Evolutionary conservation across 139 green algal species (phyloP).

Genomic region (Nannochloris sp.): DNA sequence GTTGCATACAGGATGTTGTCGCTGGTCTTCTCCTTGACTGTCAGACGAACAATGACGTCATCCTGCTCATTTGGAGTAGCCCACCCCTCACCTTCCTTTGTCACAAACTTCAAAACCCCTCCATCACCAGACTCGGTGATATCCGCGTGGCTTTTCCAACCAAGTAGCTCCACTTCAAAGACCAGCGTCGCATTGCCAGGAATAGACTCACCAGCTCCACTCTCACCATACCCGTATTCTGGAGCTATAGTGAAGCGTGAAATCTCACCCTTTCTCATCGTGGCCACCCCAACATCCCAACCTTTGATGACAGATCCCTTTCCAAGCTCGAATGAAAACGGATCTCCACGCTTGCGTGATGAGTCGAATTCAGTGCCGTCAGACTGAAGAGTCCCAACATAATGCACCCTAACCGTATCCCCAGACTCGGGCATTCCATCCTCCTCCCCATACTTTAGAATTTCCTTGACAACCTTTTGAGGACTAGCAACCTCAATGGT

Average conservation of each 20-base stretch:
- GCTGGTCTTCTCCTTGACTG: slow-evolving; percentile 15
- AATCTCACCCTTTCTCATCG: slow-evolving; percentile 89
- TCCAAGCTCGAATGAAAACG: slow-evolving; percentile 82
- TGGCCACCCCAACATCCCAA: slow-evolving; percentile 87
- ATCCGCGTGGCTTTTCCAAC: slow-evolving; percentile 82
- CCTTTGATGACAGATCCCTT: slow-evolving; percentile 88
- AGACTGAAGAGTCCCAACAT: slow-evolving; percentile 80
- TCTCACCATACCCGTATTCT: slow-evolving; percentile 88
- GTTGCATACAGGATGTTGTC: no score
- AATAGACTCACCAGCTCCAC: slow-evolving; percentile 80
- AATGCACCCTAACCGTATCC: slow-evolving; percentile 89
- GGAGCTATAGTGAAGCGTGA: slow-evolving; percentile 22
- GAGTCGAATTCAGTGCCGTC: slow-evolving; percentile 93
- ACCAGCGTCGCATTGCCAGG: slow-evolving; percentile 78
- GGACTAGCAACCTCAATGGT: no score
- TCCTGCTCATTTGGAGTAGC: slow-evolving; percentile 47
- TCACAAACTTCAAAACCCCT: slow-evolving; percentile 66
- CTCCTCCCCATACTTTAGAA: slow-evolving; percentile 58
- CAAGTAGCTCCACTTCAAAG: slow-evolving; percentile 87
- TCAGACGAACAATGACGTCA: slow-evolving; percentile 52
- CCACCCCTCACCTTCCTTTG: slow-evolving; percentile 45
- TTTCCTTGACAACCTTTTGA: slow-evolving; percentile 63
- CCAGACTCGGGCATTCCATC: slow-evolving; percentile 68
- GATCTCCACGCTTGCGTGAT: slow-evolving; percentile 64
- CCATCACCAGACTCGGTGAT: slow-evolving; percentile 51